Conservation (phyloP, 228 moss, liverwort and hornwort genomes). For the Sphagnum magellanicum region DNA sequence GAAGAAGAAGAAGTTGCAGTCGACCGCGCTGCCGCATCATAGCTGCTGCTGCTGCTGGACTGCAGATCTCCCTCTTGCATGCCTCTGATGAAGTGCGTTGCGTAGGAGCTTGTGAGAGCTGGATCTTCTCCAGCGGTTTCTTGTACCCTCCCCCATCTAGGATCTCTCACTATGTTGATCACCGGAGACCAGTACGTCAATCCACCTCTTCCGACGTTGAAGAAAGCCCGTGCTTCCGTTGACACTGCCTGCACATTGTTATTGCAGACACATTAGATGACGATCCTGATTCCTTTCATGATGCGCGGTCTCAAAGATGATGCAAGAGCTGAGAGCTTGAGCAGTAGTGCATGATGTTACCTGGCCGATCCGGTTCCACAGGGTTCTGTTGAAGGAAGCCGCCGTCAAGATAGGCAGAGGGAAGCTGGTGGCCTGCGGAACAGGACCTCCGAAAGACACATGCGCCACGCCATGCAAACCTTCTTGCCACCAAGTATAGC, state of each 20-base stretch:
- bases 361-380: constrained; percentile 75
- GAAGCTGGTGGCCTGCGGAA: constrained; percentile 62
- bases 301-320: too few relatives aligned
- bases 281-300: too few relatives aligned
- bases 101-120: constrained; percentile 48
- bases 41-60: background rate
- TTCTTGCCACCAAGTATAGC: constrained; percentile 75
- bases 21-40: too few relatives aligned
- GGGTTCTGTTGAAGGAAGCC: constrained; percentile 53
- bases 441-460: constrained; percentile 33
- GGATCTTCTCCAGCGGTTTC: constrained; percentile 91
- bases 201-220: constrained; percentile 60
- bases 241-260: constrained; percentile 48
- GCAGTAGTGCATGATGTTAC: constrained; percentile 1
- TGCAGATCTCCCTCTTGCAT: constrained; percentile 50
- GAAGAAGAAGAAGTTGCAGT: background rate
- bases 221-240: constrained; percentile 77
- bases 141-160: constrained; percentile 82
- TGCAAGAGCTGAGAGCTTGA: too few relatives aligned
- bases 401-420: constrained; percentile 69
- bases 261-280: too few relatives aligned
- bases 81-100: constrained; percentile 58
- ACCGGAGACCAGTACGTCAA: constrained; percentile 88
- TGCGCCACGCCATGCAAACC: constrained; percentile 65
- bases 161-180: constrained; percentile 83